These are phyloP conservation scores for Mycena latifolia DNA, from an alignment of 768 basidiomycete species.

Conservation along the genomic window DNA sequence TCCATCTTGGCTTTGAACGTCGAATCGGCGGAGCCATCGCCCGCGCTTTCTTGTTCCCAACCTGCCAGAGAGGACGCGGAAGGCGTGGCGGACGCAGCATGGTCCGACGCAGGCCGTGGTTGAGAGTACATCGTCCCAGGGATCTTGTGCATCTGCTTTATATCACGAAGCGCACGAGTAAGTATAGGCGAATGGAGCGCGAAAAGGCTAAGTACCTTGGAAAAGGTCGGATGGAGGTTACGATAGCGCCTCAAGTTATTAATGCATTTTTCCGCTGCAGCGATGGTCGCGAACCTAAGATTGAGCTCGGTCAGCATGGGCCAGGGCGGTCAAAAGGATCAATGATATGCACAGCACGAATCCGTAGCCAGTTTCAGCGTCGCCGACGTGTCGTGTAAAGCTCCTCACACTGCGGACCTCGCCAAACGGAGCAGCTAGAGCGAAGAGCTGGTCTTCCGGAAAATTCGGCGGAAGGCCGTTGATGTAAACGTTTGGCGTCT, in stretches of 20 bases:
- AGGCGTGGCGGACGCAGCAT: conserved; percentile 29
- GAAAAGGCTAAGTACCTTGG: conserved; percentile 57
- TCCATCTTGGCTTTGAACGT: conserved; percentile 88
- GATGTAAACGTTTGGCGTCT: conserved; percentile 88
- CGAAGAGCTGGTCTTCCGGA: conserved; percentile 83
- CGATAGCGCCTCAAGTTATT: conserved; percentile 75
- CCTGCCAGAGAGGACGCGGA: conserved; percentile 37
- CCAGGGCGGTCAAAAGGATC: too few species aligned
- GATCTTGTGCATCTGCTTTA: conserved; percentile 80
- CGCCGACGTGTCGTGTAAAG: conserved; percentile 86
- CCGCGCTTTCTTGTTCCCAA: conserved; percentile 39
- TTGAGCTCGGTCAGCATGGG: background rate
- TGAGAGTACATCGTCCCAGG: conserved; percentile 78
- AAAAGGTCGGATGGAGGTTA: conserved; percentile 89
- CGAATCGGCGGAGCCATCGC: conserved; percentile 43
- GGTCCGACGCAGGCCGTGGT: conserved; percentile 38
- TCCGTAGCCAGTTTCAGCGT: conserved; percentile 66
- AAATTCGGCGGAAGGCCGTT: conserved; percentile 89
- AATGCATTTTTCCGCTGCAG: conserved; percentile 82
- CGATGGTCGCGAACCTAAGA: conserved; percentile 65
- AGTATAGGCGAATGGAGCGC: background rate
- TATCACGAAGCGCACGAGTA: background rate
- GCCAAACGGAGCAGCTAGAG: conserved; percentile 80
- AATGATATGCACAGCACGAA: conserved; percentile 41
- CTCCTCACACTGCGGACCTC: conserved; percentile 82